Evolutionary conservation across 2,329 filamentous ascomycete genomes (phyloP).

Genomic region (Fusarium irregulare): DNA sequence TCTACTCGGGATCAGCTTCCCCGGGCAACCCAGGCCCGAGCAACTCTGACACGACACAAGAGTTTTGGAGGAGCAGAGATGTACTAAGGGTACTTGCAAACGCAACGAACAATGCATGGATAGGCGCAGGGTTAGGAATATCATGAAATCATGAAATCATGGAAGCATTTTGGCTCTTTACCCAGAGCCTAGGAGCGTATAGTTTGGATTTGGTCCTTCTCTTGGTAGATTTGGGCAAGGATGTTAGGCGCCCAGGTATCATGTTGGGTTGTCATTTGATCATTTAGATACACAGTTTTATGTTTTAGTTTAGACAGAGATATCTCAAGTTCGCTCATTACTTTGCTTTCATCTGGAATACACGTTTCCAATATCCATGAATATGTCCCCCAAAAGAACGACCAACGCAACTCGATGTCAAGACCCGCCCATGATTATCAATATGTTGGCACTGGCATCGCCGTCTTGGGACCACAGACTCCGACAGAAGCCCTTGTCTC

Average conservation of each 20-base stretch:
- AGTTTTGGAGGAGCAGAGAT: slow-evolving; percentile 62
- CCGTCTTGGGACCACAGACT: slow-evolving; percentile 38
- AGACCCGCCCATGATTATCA: neutral
- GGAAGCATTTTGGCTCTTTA: slow-evolving; percentile 25
- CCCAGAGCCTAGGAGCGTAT: slow-evolving; percentile 14
- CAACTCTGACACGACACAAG: slow-evolving; percentile 60
- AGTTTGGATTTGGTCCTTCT: slow-evolving; percentile 10
- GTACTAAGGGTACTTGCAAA: slow-evolving; percentile 21
- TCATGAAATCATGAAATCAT: slow-evolving; percentile 10
- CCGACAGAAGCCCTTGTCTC: slow-evolving; percentile 52
- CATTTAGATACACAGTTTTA: slow-evolving; percentile 9
- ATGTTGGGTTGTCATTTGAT: slow-evolving; percentile 12
- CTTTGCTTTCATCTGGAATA: neutral
- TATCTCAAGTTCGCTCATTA: slow-evolving; percentile 22
- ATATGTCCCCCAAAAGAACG: neutral
- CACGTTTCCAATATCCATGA: neutral
- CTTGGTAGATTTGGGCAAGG: slow-evolving; percentile 1
- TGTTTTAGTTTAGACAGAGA: slow-evolving; percentile 18
- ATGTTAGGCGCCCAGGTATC: slow-evolving; percentile 7
- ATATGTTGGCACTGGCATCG: neutral
- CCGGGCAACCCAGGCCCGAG: slow-evolving; percentile 58
- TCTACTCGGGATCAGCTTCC: slow-evolving; percentile 57
- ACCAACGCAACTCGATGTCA: neutral
- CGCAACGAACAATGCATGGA: slow-evolving; percentile 4
- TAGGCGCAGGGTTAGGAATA: slow-evolving; percentile 14